Conservation (phyloP, 495 filamentous ascomycete genomes). For the Hypomontagnella monticulosa region DNA sequence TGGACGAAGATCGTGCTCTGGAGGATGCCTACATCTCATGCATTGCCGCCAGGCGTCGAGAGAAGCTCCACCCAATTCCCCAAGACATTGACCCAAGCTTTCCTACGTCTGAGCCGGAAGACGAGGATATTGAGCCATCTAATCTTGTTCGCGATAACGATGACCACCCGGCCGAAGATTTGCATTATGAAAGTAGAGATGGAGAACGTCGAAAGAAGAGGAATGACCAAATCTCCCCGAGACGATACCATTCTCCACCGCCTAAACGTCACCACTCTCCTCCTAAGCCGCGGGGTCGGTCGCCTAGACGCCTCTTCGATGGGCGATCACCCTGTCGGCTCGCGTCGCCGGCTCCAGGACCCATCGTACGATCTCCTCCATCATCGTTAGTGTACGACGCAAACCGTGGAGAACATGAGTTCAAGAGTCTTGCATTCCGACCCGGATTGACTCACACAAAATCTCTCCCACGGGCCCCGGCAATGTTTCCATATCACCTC, state of each 20-base stretch:
- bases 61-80: slow-evolving; percentile 79
- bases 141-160: slow-evolving; percentile 65
- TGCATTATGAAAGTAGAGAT: slow-evolving; percentile 50
- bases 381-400: slow-evolving; percentile 52
- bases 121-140: slow-evolving; percentile 72
- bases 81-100: slow-evolving; percentile 99
- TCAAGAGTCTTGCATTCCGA: slow-evolving; percentile 71
- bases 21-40: slow-evolving; percentile 91
- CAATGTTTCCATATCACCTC: slow-evolving; percentile 68
- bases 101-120: slow-evolving; percentile 90
- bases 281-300: slow-evolving; percentile 57
- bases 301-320: slow-evolving; percentile 69
- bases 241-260: slow-evolving; percentile 57
- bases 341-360: slow-evolving; percentile 68
- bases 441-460: slow-evolving; percentile 75
- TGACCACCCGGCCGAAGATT: slow-evolving; percentile 65
- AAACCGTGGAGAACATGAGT: slow-evolving; percentile 48
- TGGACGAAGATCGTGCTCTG: slow-evolving; percentile 94
- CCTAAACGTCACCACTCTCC: slow-evolving; percentile 59
- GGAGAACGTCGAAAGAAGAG: slow-evolving; percentile 52
- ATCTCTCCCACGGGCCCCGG: slow-evolving; percentile 78
- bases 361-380: slow-evolving; percentile 54
- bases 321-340: slow-evolving; percentile 74
- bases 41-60: slow-evolving; percentile 79
- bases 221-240: slow-evolving; percentile 49